Evolutionary conservation across 495 filamentous ascomycete species (phyloP).

Genomic region (Cryomyces antarcticus): DNA sequence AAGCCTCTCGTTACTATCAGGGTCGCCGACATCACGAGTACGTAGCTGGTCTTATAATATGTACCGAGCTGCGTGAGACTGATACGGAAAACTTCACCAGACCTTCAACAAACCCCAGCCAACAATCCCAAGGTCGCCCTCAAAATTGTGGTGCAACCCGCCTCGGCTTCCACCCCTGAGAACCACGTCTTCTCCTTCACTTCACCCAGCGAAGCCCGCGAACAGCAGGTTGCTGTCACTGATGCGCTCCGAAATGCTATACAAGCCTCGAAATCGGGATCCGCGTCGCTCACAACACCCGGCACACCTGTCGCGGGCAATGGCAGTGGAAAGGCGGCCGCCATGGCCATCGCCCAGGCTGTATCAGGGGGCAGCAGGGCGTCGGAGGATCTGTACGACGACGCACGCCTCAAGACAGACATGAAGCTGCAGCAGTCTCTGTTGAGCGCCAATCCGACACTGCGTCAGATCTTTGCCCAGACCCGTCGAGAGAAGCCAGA

Average conservation of each 20-base stretch:
- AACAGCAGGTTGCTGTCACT: constrained; percentile 68
- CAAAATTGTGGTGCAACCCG: constrained; percentile 55
- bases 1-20: constrained; percentile 42
- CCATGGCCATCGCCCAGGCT: constrained; percentile 40
- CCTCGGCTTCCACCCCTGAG: constrained; percentile 32
- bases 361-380: constrained; percentile 22
- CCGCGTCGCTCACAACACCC: constrained; percentile 4
- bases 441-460: constrained; percentile 47
- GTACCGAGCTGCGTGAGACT: constrained; percentile 1
- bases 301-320: constrained; percentile 15
- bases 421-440: constrained; percentile 68
- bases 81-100: constrained; percentile 14
- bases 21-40: constrained; percentile 64
- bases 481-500: constrained; percentile 59
- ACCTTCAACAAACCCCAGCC: constrained; percentile 84
- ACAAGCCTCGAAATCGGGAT: constrained; percentile 38
- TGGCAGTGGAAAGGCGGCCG: constrained; percentile 25
- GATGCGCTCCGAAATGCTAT: constrained; percentile 61
- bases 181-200: constrained; percentile 78
- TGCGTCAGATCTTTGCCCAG: constrained; percentile 67
- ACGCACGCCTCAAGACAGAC: constrained; percentile 49
- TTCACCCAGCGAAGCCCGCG: constrained; percentile 47
- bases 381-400: constrained; percentile 49
- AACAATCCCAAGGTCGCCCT: constrained; percentile 71
- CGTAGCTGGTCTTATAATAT: constrained; percentile 12